phyloP scores from a whole-genome alignment of 2,329 filamentous ascomycete genomes.

The Colletotrichum sp. region DNA sequence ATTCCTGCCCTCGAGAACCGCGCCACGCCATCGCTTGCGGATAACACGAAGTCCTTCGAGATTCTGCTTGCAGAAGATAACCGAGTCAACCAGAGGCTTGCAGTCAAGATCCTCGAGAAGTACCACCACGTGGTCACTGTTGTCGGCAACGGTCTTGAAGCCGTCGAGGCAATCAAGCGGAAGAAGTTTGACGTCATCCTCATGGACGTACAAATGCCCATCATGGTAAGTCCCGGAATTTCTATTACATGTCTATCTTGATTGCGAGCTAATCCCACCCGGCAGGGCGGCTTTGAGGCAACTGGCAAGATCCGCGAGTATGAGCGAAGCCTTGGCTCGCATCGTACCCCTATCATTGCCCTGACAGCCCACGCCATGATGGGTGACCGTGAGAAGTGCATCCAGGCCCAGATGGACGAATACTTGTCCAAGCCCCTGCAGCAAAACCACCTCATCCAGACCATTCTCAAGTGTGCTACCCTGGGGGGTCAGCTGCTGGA shows the following conservation, averaged over 20 bases:
- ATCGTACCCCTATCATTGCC: conserved; percentile 93
- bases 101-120: conserved; percentile 96
- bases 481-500: conserved; percentile 84
- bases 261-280: conserved; percentile 19
- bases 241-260: conserved; percentile 4
- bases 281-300: conserved; percentile 90
- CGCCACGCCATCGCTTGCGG: conserved; percentile 87
- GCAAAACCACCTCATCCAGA: conserved; percentile 97
- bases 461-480: conserved; percentile 94
- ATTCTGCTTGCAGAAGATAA: conserved; percentile 97
- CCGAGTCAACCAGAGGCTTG: conserved; percentile 92
- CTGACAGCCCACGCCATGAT: conserved; percentile 98
- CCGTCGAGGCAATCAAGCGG: conserved; percentile 88
- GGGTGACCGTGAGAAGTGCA: conserved; percentile 96
- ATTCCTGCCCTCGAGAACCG: conserved; percentile 93
- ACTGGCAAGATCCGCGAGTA: conserved; percentile 97
- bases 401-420: conserved; percentile 99
- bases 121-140: conserved; percentile 94
- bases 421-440: conserved; percentile 97
- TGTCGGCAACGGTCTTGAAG: conserved; percentile 93
- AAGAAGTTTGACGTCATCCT: conserved; percentile 95
- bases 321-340: conserved; percentile 79
- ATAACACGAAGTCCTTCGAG: conserved; percentile 94
- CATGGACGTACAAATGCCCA: conserved; percentile 99
- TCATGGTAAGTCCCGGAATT: conserved; percentile 73